Conservation (phyloP, 192 early-diverging fungal species). For the Rhizophagus prolifer region DNA sequence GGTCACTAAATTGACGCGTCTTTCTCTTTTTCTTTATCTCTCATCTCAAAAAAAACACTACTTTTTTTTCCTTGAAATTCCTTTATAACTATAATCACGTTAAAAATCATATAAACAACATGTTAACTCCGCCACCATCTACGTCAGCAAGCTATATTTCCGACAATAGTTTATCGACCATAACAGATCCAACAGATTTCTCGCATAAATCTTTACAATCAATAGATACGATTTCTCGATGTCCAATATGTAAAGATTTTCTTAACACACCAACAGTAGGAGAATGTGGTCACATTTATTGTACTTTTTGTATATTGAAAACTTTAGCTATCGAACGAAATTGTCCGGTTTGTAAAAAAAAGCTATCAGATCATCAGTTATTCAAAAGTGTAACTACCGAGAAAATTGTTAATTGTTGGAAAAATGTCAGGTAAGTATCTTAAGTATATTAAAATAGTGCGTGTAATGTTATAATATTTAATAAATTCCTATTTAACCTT, state of each 20-base stretch:
- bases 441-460: not conserved
- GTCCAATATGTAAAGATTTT: conserved; percentile 12
- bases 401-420: conserved; percentile 12
- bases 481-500: not conserved
- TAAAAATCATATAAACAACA: not conserved
- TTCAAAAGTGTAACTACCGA: conserved; percentile 2
- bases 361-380: not conserved
- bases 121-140: not conserved
- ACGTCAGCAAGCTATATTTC: not conserved
- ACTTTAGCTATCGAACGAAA: not conserved
- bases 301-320: not conserved
- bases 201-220: not conserved
- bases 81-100: too few relatives aligned
- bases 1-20: not conserved
- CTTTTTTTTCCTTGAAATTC: too few relatives aligned
- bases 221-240: not conserved
- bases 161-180: not conserved
- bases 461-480: not conserved
- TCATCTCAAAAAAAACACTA: too few relatives aligned
- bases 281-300: conserved; percentile 8
- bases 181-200: not conserved
- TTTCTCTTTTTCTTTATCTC: not conserved
- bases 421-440: not conserved
- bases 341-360: not conserved
- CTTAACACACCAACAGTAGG: not conserved